Conservation (phyloP, 78 protist species). For the Planoprotostelium fungivorum region DNA sequence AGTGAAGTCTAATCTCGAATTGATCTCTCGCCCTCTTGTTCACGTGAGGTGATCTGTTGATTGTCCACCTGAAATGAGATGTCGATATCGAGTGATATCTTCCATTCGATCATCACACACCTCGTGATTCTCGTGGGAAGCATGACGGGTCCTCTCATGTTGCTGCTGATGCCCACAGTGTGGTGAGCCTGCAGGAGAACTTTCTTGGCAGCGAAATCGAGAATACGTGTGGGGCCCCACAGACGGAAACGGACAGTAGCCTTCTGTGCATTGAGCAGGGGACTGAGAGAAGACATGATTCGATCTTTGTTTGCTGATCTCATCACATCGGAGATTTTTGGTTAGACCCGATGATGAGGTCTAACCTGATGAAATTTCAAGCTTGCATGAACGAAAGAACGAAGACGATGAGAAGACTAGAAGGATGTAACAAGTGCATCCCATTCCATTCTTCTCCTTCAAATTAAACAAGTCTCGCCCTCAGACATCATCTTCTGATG, state of each 20-base stretch:
- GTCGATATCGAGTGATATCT: too few relatives aligned
- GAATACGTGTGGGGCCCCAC: neutral
- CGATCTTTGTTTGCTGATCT: neutral
- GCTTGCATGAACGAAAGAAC: too few relatives aligned
- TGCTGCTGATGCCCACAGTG: neutral
- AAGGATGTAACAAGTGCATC: too few relatives aligned
- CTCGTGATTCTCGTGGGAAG: neutral
- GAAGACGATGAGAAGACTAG: too few relatives aligned
- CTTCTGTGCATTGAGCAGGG: neutral
- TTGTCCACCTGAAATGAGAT: constrained; percentile 22
- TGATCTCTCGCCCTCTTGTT: constrained; percentile 51
- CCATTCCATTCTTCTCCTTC: too few relatives aligned
- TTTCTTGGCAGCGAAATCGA: neutral
- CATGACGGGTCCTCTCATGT: neutral
- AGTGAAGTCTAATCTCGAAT: constrained; percentile 21
- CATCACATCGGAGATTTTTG: too few relatives aligned
- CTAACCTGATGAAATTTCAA: too few relatives aligned
- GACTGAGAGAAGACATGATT: neutral
- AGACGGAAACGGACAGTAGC: neutral
- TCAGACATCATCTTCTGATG: too few relatives aligned
- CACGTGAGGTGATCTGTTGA: constrained; percentile 56
- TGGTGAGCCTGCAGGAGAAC: neutral
- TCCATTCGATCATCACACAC: neutral
- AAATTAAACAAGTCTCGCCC: too few relatives aligned
- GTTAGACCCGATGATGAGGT: too few relatives aligned